Percentiles rank a stretch among this genome's conserved stretches.
Conservation (phyloP, 2,329 filamentous ascomycete species). For the Epichloe sibirici region DNA sequence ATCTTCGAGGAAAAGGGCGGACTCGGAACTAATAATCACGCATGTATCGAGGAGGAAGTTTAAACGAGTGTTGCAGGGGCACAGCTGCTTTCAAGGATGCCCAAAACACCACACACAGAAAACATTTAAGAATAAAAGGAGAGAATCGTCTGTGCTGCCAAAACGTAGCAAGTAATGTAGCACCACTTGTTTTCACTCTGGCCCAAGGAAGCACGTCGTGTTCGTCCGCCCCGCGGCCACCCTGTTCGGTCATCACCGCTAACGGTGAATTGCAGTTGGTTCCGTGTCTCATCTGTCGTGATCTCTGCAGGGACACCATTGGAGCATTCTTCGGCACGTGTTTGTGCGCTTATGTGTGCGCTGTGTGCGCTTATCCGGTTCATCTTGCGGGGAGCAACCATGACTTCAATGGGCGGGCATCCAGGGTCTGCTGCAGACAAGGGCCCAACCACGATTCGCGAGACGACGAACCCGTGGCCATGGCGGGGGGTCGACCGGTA, state of each 20-base stretch:
- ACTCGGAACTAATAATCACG: too few relatives aligned
- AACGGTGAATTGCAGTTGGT: not conserved
- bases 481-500: not conserved
- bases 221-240: not conserved
- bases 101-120: too few relatives aligned
- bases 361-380: not conserved
- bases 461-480: not conserved
- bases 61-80: too few relatives aligned
- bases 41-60: too few relatives aligned
- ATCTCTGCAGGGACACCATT: slow-evolving; percentile 1
- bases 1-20: too few relatives aligned
- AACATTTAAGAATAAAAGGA: too few relatives aligned
- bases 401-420: not conserved
- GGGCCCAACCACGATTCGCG: not conserved
- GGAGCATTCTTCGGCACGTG: not conserved
- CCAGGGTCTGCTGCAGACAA: not conserved
- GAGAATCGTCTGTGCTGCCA: too few relatives aligned
- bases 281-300: slow-evolving; percentile 2
- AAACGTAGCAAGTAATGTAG: too few relatives aligned
- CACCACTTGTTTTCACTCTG: too few relatives aligned
- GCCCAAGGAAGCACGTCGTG: not conserved
- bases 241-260: not conserved
- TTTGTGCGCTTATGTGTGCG: not conserved
- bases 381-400: not conserved
- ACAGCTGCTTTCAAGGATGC: too few relatives aligned